Conservation (phyloP, 164 flowering plant genomes). For the Liquidambar formosana region DNA sequence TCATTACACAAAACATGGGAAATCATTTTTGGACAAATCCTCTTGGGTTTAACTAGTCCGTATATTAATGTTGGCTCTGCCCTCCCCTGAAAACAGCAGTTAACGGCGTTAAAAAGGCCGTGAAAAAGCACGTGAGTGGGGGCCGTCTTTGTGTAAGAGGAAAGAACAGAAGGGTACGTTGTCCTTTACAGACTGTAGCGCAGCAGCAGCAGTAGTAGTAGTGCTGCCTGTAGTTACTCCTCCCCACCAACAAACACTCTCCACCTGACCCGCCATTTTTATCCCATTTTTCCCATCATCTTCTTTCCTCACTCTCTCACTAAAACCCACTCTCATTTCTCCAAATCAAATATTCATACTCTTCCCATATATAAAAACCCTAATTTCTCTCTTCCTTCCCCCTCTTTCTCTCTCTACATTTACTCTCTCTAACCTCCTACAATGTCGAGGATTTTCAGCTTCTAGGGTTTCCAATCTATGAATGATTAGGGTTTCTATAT, state of each 20-base stretch:
- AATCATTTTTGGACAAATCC: too few relatives aligned
- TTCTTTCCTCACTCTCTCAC: background rate
- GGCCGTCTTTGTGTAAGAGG: slow-evolving; percentile 10
- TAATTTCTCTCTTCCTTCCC: slow-evolving; percentile 5
- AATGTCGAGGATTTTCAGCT: background rate
- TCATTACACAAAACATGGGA: too few relatives aligned
- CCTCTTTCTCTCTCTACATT: slow-evolving; percentile 2
- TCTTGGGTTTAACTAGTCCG: too few relatives aligned
- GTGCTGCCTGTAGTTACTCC: slow-evolving; percentile 21
- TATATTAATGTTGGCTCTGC: too few relatives aligned
- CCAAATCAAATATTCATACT: too few relatives aligned
- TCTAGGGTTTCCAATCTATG: slow-evolving; percentile 31
- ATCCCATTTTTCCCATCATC: slow-evolving; percentile 27
- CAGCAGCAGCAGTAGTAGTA: too few relatives aligned
- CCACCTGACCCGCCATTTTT: slow-evolving; percentile 34
- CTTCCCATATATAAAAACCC: background rate
- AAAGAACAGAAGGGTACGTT: background rate
- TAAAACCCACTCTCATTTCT: too few relatives aligned
- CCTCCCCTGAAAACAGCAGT: too few relatives aligned
- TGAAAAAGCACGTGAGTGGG: too few relatives aligned
- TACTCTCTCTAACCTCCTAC: background rate
- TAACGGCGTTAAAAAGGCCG: too few relatives aligned
- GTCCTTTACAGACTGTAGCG: slow-evolving; percentile 46
- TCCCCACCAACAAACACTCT: slow-evolving; percentile 25
- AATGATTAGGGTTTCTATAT: slow-evolving; percentile 19